Conservation (phyloP, 371 early-diverging fungal species). For the Cokeromyces recurvatus region DNA sequence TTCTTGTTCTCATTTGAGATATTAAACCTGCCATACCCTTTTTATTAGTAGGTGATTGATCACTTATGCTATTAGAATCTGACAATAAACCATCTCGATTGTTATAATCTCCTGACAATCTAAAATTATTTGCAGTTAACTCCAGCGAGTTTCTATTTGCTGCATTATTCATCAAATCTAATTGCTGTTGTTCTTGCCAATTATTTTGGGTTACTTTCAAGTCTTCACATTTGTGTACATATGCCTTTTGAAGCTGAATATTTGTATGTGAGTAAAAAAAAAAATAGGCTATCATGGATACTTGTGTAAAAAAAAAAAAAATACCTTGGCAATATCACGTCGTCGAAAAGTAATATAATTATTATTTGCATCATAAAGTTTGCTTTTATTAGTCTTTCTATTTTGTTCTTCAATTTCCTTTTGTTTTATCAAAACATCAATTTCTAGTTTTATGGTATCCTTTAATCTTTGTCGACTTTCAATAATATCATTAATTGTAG, state of each 20-base stretch:
- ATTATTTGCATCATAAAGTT: slow-evolving; percentile 25
- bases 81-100: not conserved
- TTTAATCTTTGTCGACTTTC: slow-evolving; percentile 18
- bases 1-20: slow-evolving; percentile 34
- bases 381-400: slow-evolving; percentile 25
- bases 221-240: slow-evolving; percentile 31
- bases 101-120: slow-evolving; percentile 4
- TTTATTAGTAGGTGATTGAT: slow-evolving; percentile 3
- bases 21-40: slow-evolving; percentile 40
- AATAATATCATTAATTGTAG: slow-evolving; percentile 20
- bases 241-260: slow-evolving; percentile 46
- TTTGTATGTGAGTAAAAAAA: too few species aligned
- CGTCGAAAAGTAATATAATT: slow-evolving; percentile 33
- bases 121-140: not conserved
- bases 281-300: too few species aligned
- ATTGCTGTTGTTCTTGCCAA: slow-evolving; percentile 18
- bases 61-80: too few species aligned
- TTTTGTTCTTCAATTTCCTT: slow-evolving; percentile 32
- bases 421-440: slow-evolving; percentile 10
- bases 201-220: slow-evolving; percentile 23
- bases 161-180: not conserved
- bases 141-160: slow-evolving; percentile 12
- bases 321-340: slow-evolving; percentile 42
- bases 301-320: too few species aligned
- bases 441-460: slow-evolving; percentile 15